A percentile compares a stretch with the other conserved stretches of the same genome.
Evolutionary conservation across 1,139 yeast species (phyloP).

Genomic region (Saccharomyces hybrid): DNA sequence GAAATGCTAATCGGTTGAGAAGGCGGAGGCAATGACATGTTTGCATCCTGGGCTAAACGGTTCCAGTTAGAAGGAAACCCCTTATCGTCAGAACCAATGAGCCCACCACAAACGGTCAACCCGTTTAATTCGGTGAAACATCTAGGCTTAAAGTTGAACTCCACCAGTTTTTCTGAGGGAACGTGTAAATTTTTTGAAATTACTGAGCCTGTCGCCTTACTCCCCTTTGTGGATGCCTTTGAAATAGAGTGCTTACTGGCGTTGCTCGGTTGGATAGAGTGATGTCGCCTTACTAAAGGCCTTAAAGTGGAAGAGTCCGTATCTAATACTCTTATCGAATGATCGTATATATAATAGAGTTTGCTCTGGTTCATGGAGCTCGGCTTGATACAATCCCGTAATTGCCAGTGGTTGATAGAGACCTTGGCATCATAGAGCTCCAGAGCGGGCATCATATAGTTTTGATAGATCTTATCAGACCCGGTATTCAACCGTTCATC

Average conservation of each 20-base stretch:
- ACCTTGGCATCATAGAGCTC: slow-evolving; percentile 29
- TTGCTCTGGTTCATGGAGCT: slow-evolving; percentile 35
- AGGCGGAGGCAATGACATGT: slow-evolving; percentile 13
- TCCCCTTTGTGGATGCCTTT: not conserved
- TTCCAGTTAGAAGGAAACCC: slow-evolving; percentile 26
- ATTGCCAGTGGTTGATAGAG: slow-evolving; percentile 70
- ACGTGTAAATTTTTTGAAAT: slow-evolving; percentile 11
- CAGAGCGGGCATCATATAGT: slow-evolving; percentile 29
- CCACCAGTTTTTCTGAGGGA: slow-evolving; percentile 35
- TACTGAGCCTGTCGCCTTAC: slow-evolving; percentile 11
- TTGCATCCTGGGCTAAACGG: slow-evolving; percentile 10
- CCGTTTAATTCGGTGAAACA: slow-evolving; percentile 59
- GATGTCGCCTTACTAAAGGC: slow-evolving; percentile 1
- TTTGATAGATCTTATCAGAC: slow-evolving; percentile 28
- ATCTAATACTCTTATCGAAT: slow-evolving; percentile 39
- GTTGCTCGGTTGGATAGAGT: not conserved
- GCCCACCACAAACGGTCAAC: slow-evolving; percentile 63
- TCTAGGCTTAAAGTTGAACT: slow-evolving; percentile 55
- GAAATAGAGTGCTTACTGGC: not conserved
- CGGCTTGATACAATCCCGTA: slow-evolving; percentile 62
- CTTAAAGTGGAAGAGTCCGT: slow-evolving; percentile 20
- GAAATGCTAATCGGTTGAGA: slow-evolving; percentile 25
- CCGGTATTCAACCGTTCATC: slow-evolving; percentile 23
- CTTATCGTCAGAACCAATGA: slow-evolving; percentile 36
- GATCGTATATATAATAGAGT: slow-evolving; percentile 44